Base-by-base conservation (phyloP, 805 yeast genomes). In the Sungouiella thailandica region DNA sequence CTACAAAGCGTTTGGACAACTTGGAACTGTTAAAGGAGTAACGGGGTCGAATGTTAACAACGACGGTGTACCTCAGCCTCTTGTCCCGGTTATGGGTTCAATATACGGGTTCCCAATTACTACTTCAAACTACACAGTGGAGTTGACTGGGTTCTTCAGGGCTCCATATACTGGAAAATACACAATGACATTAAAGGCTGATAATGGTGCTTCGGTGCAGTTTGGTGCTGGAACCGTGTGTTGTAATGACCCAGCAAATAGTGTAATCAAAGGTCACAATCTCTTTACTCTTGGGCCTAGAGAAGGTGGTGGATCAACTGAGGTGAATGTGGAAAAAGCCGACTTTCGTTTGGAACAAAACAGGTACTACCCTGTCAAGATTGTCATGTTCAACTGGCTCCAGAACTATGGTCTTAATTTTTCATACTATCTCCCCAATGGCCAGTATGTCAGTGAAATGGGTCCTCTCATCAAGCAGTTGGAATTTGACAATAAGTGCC, bases 141-240 rank as follows among this genome's bases (percentile, higher is more conserved):
- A 31, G 17, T 28, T 44, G 34, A 24, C 39, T 7, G 49, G 49
- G 1, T 43, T 37, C 24, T 44, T 41, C 30, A 17, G 16, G 10
- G 47, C 49, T 9, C 35, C 38, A 7, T 12, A 20, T 3, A 9
- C 44, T 4, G 49, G 49, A 13, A 25, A 25, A 2, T 42, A 37
- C 32, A 42, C 40, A 4, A 37, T 44, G 32, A 35, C 22, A 11
- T 31, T 44, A 15, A 29, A 25, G 3, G 46, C 49, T 11, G 49
- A 44, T 29, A 40, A 44, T 23, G 49, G 49, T 22, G 49, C 47
- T 1, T 34, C 46, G 5, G 31, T 44, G 37, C 44, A 40, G 16
- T 35, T 44, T 23, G 44, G 49, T n/a, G 23, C 43, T 2, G 45
- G 42, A 10, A 36, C 28, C 15, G 19, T 37, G 2, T 44, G 49